Percentiles rank a stretch among this genome's conserved stretches.
These are phyloP conservation scores for Coleophoma crateriformis DNA, from an alignment of 2,329 filamentous ascomycete genomes.

Conservation along the genomic window DNA sequence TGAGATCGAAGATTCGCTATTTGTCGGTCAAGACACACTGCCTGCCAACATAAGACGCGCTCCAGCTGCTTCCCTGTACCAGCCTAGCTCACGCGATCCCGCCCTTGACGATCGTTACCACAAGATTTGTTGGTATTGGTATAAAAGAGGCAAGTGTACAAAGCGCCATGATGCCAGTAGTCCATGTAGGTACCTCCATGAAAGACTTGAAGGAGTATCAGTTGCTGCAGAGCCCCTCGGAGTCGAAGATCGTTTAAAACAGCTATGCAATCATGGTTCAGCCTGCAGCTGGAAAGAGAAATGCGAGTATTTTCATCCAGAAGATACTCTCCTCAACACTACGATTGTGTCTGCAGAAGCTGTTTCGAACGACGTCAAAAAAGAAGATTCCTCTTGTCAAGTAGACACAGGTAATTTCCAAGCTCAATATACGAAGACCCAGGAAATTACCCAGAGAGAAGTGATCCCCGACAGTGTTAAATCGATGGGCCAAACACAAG, in stretches of 20 bases:
- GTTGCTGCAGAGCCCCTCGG: conserved; percentile 1
- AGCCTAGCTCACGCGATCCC: background rate
- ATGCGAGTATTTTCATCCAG: conserved; percentile 1
- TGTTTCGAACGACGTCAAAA: too few species aligned
- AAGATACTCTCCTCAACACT: background rate
- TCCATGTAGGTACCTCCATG: conserved; percentile 5
- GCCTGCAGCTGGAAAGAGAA: background rate
- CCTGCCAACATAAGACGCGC: background rate
- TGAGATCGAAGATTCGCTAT: too few species aligned
- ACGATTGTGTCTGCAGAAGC: too few species aligned
- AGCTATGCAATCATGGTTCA: background rate
- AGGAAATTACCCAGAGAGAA: too few species aligned
- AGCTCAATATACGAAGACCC: too few species aligned
- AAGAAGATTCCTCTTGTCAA: too few species aligned
- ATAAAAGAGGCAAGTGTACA: background rate
- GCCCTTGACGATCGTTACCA: background rate
- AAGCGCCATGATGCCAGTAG: background rate
- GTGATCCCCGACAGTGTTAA: too few species aligned
- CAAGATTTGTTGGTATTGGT: conserved; percentile 6
- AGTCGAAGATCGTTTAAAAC: background rate
- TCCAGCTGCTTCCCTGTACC: too few species aligned
- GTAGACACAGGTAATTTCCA: too few species aligned
- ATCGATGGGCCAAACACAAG: too few species aligned
- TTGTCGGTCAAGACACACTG: too few species aligned
- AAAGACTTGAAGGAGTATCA: background rate